These are phyloP conservation scores for Schizothecium vesticola DNA, from an alignment of 495 filamentous ascomycete genomes.

Conservation along the genomic window DNA sequence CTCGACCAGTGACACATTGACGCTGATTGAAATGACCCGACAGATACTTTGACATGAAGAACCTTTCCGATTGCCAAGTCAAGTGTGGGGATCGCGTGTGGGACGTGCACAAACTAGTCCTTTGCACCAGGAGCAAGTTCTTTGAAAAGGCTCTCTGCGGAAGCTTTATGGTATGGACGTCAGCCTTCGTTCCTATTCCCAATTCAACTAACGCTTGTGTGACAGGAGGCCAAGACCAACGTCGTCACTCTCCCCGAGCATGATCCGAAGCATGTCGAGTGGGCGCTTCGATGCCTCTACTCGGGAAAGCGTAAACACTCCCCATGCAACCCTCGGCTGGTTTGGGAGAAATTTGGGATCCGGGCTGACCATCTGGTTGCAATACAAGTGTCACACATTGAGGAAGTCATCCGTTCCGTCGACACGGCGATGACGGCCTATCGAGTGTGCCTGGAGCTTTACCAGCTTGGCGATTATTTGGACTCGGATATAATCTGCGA, in stretches of 20 bases:
- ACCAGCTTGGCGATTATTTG: background rate
- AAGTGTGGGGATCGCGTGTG: background rate
- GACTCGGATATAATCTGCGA: background rate
- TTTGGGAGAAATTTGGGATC: background rate
- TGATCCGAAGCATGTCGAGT: background rate
- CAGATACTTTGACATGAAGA: background rate
- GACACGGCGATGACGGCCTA: background rate
- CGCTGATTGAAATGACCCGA: background rate
- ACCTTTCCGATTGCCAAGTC: background rate
- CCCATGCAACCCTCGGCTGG: background rate
- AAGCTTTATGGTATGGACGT: background rate
- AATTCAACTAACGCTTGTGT: background rate
- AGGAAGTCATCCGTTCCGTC: background rate
- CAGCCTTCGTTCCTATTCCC: no score
- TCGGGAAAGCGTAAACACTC: background rate
- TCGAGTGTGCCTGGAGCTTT: background rate
- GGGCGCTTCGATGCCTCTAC: background rate
- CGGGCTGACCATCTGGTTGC: background rate
- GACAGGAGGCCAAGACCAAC: background rate
- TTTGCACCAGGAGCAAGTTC: background rate
- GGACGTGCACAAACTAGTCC: background rate
- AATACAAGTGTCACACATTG: background rate
- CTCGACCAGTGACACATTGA: background rate
- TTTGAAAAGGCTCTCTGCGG: background rate
- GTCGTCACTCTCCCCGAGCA: background rate